These are phyloP conservation scores for Candida michaelii DNA, from an alignment of 805 yeast genomes.

Conservation along the genomic window DNA sequence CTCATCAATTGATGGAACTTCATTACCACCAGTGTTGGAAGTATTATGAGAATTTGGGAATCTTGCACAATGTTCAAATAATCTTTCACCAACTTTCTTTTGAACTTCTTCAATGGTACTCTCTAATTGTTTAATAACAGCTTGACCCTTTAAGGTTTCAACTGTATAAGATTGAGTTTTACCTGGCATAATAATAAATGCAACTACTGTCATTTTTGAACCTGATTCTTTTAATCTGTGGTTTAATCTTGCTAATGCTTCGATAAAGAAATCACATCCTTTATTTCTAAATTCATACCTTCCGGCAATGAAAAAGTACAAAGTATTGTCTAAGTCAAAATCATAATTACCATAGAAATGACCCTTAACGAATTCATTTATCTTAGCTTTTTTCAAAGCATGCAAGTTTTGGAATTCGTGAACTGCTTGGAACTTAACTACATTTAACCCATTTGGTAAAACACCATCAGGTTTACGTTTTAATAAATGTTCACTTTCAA, in stretches of 20 bases:
- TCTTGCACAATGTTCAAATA: conserved; percentile 88
- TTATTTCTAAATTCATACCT: conserved; percentile 95
- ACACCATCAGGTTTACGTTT: conserved; percentile 98
- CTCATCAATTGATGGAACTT: conserved; percentile 78
- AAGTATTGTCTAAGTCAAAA: conserved; percentile 89
- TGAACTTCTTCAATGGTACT: conserved; percentile 87
- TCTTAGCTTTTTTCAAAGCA: conserved; percentile 86
- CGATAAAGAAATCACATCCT: conserved; percentile 95
- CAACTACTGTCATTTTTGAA: conserved; percentile 90
- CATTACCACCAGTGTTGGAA: conserved; percentile 48
- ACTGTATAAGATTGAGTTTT: conserved; percentile 91
- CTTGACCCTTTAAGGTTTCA: conserved; percentile 94
- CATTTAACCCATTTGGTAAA: conserved; percentile 93
- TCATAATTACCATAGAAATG: conserved; percentile 97
- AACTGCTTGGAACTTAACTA: conserved; percentile 93
- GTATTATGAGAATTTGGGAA: conserved; percentile 46
- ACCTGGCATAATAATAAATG: conserved; percentile 98
- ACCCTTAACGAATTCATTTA: conserved; percentile 92
- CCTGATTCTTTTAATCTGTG: conserved; percentile 78
- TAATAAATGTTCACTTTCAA: conserved; percentile 86
- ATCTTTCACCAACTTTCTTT: conserved; percentile 76
- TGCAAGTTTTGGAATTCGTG: conserved; percentile 98
- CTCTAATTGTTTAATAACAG: conserved; percentile 89
- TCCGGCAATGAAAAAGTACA: conserved; percentile 95
- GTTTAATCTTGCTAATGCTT: conserved; percentile 87